Conservation (phyloP, 305 asterid species). For the Fraxinus sp. region DNA sequence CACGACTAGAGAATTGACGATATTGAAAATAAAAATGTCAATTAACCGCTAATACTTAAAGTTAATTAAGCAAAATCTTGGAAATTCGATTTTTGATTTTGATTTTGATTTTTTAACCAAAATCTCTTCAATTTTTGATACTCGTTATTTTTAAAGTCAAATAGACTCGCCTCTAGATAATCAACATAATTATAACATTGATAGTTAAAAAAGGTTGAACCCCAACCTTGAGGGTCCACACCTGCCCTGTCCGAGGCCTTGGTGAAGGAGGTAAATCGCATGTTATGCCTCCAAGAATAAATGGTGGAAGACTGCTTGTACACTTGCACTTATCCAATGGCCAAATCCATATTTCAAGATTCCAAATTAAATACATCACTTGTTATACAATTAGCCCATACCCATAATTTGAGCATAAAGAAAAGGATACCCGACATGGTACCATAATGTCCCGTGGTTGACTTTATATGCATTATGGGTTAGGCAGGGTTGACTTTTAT, state of each 20-base stretch:
- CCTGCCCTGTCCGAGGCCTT: no score
- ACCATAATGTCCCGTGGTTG: conserved; percentile 22
- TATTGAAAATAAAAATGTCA: no score
- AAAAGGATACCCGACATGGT: conserved; percentile 8
- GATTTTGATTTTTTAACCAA: background rate
- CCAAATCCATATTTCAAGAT: no score
- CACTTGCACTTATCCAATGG: no score
- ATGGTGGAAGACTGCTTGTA: no score
- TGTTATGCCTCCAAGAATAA: no score
- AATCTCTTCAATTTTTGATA: background rate
- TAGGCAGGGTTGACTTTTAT: conserved; percentile 23
- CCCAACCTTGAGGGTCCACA: no score
- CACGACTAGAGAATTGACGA: no score
- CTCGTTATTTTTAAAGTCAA: background rate
- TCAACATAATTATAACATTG: background rate
- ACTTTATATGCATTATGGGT: conserved; percentile 16
- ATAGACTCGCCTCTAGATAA: no score
- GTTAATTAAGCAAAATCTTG: background rate
- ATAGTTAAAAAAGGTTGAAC: no score
- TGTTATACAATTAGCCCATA: background rate
- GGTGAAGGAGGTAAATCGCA: no score
- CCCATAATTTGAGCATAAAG: conserved; percentile 6
- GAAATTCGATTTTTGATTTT: background rate
- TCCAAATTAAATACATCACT: background rate
- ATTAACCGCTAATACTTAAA: background rate